phyloP scores from a whole-genome alignment of 257 asterid genomes.

The Petrea volubilis region DNA sequence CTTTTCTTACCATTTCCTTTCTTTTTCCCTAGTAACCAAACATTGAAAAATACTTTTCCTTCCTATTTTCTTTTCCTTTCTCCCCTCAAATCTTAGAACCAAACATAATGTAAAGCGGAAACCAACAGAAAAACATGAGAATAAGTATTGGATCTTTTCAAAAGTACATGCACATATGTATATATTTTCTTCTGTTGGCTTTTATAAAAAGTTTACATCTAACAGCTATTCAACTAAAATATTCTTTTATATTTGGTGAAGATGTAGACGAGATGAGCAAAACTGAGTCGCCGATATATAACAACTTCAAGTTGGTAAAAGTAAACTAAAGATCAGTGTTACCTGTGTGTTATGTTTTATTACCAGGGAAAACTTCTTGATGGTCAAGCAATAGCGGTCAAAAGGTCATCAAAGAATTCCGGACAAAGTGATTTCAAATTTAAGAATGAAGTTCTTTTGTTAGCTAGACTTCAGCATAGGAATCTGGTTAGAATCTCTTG shows the following conservation, averaged over 20 bases:
- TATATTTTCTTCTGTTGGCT: too few species aligned
- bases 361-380: constrained; percentile 34
- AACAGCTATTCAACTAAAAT: background rate
- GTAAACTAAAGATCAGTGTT: background rate
- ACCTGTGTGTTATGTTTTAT: background rate
- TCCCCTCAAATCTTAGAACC: too few species aligned
- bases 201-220: background rate
- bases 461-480: constrained; percentile 36
- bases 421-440: constrained; percentile 41
- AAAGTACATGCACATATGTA: too few species aligned
- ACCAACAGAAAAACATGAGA: background rate
- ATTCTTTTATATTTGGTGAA: background rate
- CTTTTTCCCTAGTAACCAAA: too few species aligned
- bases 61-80: too few species aligned
- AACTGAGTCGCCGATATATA: constrained; percentile 7
- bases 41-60: too few species aligned
- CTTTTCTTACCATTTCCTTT: too few species aligned
- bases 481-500: constrained; percentile 32
- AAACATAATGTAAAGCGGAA: too few species aligned
- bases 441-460: constrained; percentile 31
- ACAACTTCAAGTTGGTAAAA: background rate
- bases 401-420: constrained; percentile 30
- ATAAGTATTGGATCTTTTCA: constrained; percentile 13
- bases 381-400: constrained; percentile 37
- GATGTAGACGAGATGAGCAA: constrained; percentile 1